Evolutionary conservation across 257 asterid genomes (phyloP).

Genomic region (Ocimum tenuiflorum): DNA sequence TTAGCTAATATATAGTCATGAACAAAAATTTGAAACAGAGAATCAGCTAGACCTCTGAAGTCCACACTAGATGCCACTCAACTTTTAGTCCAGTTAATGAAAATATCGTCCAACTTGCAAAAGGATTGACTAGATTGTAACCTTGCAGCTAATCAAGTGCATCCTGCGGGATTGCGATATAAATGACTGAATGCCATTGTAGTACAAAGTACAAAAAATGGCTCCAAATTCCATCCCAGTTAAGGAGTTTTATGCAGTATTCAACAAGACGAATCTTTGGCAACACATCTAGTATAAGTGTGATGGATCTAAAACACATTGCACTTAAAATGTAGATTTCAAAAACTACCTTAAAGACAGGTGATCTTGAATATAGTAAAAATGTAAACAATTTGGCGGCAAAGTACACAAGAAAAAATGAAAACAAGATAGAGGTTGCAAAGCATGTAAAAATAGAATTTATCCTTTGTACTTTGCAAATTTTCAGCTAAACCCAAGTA

Average conservation of each 20-base stretch:
- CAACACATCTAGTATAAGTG: neutral
- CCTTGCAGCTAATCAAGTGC: too few species aligned
- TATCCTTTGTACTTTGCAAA: too few species aligned
- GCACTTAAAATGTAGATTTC: neutral
- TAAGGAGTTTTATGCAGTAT: neutral
- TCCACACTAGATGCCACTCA: neutral
- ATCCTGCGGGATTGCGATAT: neutral
- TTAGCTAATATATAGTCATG: slow-evolving; percentile 10
- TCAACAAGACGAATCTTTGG: neutral
- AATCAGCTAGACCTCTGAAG: neutral
- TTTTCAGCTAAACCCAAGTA: neutral
- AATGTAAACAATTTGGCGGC: too few species aligned
- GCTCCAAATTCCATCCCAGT: neutral
- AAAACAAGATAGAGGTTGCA: too few species aligned
- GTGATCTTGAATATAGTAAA: too few species aligned
- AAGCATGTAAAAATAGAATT: too few species aligned
- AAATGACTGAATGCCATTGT: neutral
- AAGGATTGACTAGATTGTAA: too few species aligned
- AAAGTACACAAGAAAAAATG: too few species aligned
- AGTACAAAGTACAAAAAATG: neutral
- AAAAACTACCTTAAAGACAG: neutral
- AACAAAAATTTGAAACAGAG: neutral
- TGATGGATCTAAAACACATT: neutral
- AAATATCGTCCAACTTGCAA: too few species aligned
- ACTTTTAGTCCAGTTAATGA: slow-evolving; percentile 4